Evolutionary conservation across 176 grass and related monocot genomes (phyloP), one percentile per base, ranked within the genome.

Genomic region (Urochloa ruziziensis): DNA sequence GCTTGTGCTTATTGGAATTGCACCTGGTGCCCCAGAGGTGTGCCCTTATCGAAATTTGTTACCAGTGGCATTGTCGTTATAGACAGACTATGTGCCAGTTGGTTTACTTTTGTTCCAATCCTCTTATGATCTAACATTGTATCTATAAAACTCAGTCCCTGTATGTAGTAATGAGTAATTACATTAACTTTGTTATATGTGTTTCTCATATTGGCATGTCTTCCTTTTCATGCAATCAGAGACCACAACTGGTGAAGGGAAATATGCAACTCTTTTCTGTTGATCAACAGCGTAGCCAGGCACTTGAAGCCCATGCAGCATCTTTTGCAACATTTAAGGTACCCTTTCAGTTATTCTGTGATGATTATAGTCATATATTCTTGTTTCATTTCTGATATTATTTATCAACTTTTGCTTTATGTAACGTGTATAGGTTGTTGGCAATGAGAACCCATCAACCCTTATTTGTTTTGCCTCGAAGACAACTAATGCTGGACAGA

Each of bases 231-330:
- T 19, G 43, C 33, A 84, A 78, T 43, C 77, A 99, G 96, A 94
- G 91, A 65, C 96, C 93, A 10, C 96, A 99, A 77, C 79, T 99
- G 77, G 96, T 96, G 83, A 96, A 99, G 79, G 96, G 96, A 79
- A 99, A 92, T 63, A 96, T 99, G 93, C 96, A 99, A 65, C 93
- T 99, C 72, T 99, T 99, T 85, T 99, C 96, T 74, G 89, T 99
- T 54, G 96, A 99, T 53, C 93, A 99, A 66, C 96, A 99, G 73
- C 93, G 96, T 87, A 99, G 96, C 70, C 96, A 99, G 86, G 93
- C 93, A 35, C 93, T 99, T 94, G 96, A 99, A 94, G 96, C 96
- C 74, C 96, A 99, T 81, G 89, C 96, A 53, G 93, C 96, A 78
- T 92, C 93, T 47, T 99, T 99, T 86, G 91, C 93, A 70, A 82